phyloP scores from a whole-genome alignment of 2,329 filamentous ascomycete species.

The Didymella pinodella region DNA sequence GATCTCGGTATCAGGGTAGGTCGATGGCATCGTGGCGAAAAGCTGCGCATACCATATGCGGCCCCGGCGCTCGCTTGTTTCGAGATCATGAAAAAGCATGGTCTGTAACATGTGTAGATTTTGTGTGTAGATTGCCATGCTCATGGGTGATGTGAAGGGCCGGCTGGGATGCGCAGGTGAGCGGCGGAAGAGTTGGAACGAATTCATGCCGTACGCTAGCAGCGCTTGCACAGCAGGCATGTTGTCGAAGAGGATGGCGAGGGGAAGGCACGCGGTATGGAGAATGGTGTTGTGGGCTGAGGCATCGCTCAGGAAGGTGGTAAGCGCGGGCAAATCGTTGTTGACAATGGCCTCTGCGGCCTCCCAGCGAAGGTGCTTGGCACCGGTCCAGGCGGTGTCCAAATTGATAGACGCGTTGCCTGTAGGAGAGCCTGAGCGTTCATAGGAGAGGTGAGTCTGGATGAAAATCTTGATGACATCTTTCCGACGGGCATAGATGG shows the following conservation, averaged over 20 bases:
- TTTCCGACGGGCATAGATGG: conserved; percentile 20
- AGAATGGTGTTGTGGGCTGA: conserved; percentile 11
- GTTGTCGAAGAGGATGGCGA: conserved; percentile 21
- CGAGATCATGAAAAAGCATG: conserved; percentile 15
- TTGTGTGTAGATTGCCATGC: conserved; percentile 14
- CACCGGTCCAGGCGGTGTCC: conserved; percentile 20
- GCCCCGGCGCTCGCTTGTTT: conserved; percentile 10
- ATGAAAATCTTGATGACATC: conserved; percentile 12
- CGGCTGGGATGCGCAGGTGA: conserved; percentile 14
- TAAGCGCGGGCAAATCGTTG: conserved; percentile 14
- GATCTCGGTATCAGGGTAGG: conserved; percentile 3
- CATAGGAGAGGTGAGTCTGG: conserved; percentile 4
- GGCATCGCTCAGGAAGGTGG: conserved; percentile 1
- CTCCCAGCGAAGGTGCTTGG: conserved; percentile 22
- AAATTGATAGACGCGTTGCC: conserved; percentile 18
- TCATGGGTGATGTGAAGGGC: conserved; percentile 19
- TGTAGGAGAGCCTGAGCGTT: conserved; percentile 12
- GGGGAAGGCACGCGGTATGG: conserved; percentile 18
- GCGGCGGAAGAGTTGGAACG: conserved; percentile 20
- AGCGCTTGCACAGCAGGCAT: conserved; percentile 14
- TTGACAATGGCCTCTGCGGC: conserved; percentile 16
- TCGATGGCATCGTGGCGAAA: conserved; percentile 8
- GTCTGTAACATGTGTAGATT: conserved; percentile 1
- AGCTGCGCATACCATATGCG: conserved; percentile 21
- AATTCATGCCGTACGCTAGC: conserved; percentile 15